Evolutionary conservation across 768 basidiomycete genomes (phyloP).

Genomic region (Tricholoma flavovirens): DNA sequence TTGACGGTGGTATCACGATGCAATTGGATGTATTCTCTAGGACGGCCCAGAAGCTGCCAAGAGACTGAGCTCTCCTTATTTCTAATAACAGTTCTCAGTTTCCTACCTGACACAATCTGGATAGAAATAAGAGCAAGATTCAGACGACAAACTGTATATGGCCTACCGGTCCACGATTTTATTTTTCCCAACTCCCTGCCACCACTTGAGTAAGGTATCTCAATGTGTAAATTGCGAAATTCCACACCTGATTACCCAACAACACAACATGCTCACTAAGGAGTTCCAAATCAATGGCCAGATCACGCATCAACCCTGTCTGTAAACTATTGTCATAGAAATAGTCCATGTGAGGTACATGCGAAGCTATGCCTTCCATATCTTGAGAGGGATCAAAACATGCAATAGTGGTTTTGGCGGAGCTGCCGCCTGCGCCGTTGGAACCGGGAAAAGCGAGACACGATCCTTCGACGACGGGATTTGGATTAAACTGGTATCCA

Average conservation of each 20-base stretch:
- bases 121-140: conserved; percentile 1
- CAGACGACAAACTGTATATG: not conserved
- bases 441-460: conserved; percentile 42
- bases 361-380: conserved; percentile 47
- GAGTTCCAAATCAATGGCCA: conserved; percentile 57
- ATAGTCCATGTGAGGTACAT: conserved; percentile 63
- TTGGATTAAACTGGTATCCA: conserved; percentile 42
- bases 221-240: not conserved
- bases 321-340: conserved; percentile 69
- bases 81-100: not conserved
- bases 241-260: conserved; percentile 57
- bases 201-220: not conserved
- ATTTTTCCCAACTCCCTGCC: conserved; percentile 64
- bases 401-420: conserved; percentile 35
- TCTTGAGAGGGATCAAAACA: conserved; percentile 46
- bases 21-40: conserved; percentile 65
- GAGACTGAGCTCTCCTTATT: not conserved
- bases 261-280: conserved; percentile 60
- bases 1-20: conserved; percentile 68
- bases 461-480: conserved; percentile 33
- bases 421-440: conserved; percentile 27
- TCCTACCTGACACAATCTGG: conserved; percentile 50
- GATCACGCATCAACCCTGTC: conserved; percentile 59
- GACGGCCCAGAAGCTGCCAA: conserved; percentile 49
- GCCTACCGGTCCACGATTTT: conserved; percentile 58